Evolutionary conservation across 148 eudicot species (phyloP), one percentile per base, ranked within the genome.

Genomic region (Vaccinium corymbosum): DNA sequence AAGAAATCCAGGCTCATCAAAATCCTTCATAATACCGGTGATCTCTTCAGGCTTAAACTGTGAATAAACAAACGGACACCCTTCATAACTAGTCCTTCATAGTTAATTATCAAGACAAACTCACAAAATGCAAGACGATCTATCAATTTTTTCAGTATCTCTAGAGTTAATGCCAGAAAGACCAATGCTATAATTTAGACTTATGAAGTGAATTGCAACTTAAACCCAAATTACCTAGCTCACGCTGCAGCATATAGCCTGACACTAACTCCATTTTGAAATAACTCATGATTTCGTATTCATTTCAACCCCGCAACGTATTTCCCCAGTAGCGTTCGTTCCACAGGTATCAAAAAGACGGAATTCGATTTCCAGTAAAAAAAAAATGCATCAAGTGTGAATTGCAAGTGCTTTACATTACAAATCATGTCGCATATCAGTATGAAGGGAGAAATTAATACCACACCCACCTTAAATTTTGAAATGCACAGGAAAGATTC

Each of bases 1-100:
- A 19, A 89, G 90, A 38, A 78, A 46, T 17, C 93, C 93, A 78
- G 91, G 90, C 71, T 91, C 90, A 49, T 91, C 89, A 80, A 91
- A 89, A 77, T 91, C 93, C 66, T 89, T 91, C 84, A 85, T 81
- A 53, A 91, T 88, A 55, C 77, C 85, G 76, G 86, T 52, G 42
- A 87, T 82, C 87, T 89, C 91, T 17, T 86, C 87, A 15, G 91
- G 88, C 51, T 86, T 87, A 52, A 87, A 52, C 91, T 89, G 89
- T 72, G 84, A 57, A 71, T 52, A 62, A 55, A 32, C 6, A 82
- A 29, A 50, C 19, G 81, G 29, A 56, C 42, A n/a, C 52, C 19
- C 77, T 32, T 73, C 46, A 35, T 35, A 35, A 35, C 38, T 35
- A 35, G 38, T 35, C 38, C 38, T 35, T 35, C 38, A 9, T 25